Evolutionary conservation across 441 rosid species (phyloP).

Genomic region (Bocquillonia castaneifolia): DNA sequence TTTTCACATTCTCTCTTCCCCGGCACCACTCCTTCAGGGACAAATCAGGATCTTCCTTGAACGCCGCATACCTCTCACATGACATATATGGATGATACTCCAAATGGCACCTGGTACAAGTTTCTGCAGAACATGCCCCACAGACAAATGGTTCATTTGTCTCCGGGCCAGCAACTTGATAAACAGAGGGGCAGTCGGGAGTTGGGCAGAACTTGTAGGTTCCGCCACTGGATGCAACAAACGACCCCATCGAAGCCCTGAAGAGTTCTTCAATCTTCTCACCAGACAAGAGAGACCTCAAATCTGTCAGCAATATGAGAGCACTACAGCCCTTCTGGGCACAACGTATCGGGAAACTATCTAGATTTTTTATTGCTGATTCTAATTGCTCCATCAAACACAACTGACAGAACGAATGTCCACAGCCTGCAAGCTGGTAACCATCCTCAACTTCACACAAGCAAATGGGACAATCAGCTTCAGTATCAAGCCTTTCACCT

Average conservation of each 20-base stretch:
- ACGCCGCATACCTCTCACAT: conserved; percentile 60
- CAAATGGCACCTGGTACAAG: conserved; percentile 72
- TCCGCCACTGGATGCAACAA: conserved; percentile 60
- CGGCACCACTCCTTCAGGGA: conserved; percentile 74
- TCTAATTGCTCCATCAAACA: conserved; percentile 82
- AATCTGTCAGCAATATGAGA: conserved; percentile 53
- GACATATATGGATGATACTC: conserved; percentile 74
- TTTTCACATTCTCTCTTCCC: conserved; percentile 65
- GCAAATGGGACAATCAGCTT: conserved; percentile 27
- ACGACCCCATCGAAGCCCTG: conserved; percentile 61
- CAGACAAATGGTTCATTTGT: conserved; percentile 48
- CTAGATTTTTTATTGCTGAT: conserved; percentile 58
- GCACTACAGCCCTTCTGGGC: conserved; percentile 43
- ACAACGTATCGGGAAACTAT: conserved; percentile 65
- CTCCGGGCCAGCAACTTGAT: conserved; percentile 47
- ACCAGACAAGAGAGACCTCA: conserved; percentile 48
- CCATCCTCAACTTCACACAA: conserved; percentile 32
- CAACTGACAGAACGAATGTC: conserved; percentile 25
- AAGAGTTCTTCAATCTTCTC: conserved; percentile 81
- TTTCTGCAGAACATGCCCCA: conserved; percentile 73
- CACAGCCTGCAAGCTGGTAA: conserved; percentile 28
- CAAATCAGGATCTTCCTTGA: conserved; percentile 74
- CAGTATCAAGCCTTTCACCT: background rate
- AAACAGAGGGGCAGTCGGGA: conserved; percentile 84
- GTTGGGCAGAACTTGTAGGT: conserved; percentile 77